Conservation (phyloP, 192 early-diverging fungal species). For the Backusella parvicylindrica region DNA sequence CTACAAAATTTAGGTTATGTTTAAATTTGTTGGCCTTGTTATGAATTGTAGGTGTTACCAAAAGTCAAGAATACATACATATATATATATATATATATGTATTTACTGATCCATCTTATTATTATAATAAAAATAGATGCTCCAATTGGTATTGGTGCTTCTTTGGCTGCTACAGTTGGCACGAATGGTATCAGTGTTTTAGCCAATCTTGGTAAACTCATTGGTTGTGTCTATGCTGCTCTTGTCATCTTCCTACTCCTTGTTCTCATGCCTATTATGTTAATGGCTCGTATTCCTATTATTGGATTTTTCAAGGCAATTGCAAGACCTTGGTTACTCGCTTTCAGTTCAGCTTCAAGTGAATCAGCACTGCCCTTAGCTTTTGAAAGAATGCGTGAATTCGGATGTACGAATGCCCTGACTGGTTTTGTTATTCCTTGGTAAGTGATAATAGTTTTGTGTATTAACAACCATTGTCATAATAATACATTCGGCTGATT, state of each 20-base stretch:
- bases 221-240: conserved; percentile 58
- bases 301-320: conserved; percentile 45
- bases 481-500: background rate
- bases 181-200: conserved; percentile 55
- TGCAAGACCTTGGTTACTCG: conserved; percentile 59
- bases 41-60: conserved; percentile 45
- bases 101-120: background rate
- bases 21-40: conserved; percentile 54
- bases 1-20: conserved; percentile 43
- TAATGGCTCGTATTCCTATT: conserved; percentile 50
- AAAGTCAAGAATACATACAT: too few species aligned
- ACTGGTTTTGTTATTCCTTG: conserved; percentile 61
- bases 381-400: conserved; percentile 62
- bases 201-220: conserved; percentile 57
- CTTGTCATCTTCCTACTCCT: conserved; percentile 54
- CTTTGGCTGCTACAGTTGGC: conserved; percentile 54
- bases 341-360: conserved; percentile 68
- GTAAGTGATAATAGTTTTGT: background rate
- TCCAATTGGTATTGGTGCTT: conserved; percentile 61
- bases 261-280: conserved; percentile 54
- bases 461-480: too few species aligned
- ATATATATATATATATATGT: background rate
- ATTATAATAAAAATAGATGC: conserved; percentile 32
- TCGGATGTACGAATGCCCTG: conserved; percentile 65
- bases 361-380: conserved; percentile 68